Evolutionary conservation across 1,139 yeast species (phyloP), one percentile per base, ranked within the genome.

Genomic region (Zygosaccharomyces pseudobailii): DNA sequence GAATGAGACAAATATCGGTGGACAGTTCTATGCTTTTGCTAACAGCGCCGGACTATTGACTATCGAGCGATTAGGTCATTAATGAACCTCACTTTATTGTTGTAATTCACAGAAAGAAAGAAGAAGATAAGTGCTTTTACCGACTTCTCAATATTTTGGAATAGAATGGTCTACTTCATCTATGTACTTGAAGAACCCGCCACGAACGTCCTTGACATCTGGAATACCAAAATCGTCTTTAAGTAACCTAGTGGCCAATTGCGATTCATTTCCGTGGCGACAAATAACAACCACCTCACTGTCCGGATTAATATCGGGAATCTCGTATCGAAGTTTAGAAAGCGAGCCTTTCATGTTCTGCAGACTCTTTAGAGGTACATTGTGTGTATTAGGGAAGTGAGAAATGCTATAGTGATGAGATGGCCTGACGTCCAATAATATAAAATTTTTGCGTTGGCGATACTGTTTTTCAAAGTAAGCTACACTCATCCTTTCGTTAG

Each of bases 241-340:
- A 41, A 92, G 65, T 41, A 74, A 68, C 50, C 72, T 68, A 0
- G 87, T 81, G 0, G 96, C 95, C 20, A 80, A 67, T 59, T 87
- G 92, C 0, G 97, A 90, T 63, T 92, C 97, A 63, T 88, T 89
- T 5, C 99, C 99, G 62, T 74, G 82, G 34, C 97, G 75, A 65
- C 99, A 92, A 13, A 90, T 72, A 4, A 66, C 63, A 6, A 65
- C 47, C 3, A 65, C 55, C 40, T 63, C 65, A 27, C 59, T 56
- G 13, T 55, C 49, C 21, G 46, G 17, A n/a, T 40, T 41, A 3
- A 66, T 19, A 5, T 33, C 36, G 3, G 68, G 65, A 2, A 65
- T 51, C 23, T 39, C 31, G 6, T 53, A 42, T 38, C 55, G 50
- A 28, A 65, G 42, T 38, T 54, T 47, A 4, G 48, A 43, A 7